A percentile compares a stretch with the other conserved stretches of the same genome.
phyloP scores from a whole-genome alignment of 2,329 filamentous ascomycete genomes.

The Claviceps purpurea region DNA sequence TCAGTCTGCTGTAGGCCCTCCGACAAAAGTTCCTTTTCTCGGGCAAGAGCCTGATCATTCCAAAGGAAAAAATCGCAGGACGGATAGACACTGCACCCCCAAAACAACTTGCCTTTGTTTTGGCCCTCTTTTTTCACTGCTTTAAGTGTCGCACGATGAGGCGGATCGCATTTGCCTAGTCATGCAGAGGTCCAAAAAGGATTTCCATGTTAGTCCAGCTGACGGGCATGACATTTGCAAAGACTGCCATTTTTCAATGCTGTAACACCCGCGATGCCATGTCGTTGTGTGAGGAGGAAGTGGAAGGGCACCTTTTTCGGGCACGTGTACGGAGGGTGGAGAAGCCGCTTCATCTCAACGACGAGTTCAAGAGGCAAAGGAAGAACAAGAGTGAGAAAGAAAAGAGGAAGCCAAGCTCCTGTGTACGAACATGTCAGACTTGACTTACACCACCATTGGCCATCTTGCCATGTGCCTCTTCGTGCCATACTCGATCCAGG shows the following conservation, averaged over 20 bases:
- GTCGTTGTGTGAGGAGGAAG: not conserved
- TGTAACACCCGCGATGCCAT: not conserved
- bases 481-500: slow-evolving; percentile 18
- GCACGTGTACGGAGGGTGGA: not conserved
- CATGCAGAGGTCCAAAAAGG: not conserved
- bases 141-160: slow-evolving; percentile 20
- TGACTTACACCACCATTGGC: slow-evolving; percentile 24
- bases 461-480: slow-evolving; percentile 20
- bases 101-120: slow-evolving; percentile 30
- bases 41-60: slow-evolving; percentile 23
- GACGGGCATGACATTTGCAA: not conserved
- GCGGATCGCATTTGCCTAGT: slow-evolving; percentile 30
- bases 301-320: not conserved
- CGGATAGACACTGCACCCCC: slow-evolving; percentile 22
- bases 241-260: not conserved
- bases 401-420: not conserved
- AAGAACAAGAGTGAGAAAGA: not conserved
- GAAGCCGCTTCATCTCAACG: too few relatives aligned
- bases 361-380: not conserved
- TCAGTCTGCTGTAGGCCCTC: slow-evolving; percentile 3
- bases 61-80: slow-evolving; percentile 33
- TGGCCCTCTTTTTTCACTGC: slow-evolving; percentile 23
- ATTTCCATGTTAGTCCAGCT: slow-evolving; percentile 1
- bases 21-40: slow-evolving; percentile 13
- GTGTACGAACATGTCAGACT: not conserved